Conservation (phyloP, 352 stramenopile species). For the Phytophthora megakarya region DNA sequence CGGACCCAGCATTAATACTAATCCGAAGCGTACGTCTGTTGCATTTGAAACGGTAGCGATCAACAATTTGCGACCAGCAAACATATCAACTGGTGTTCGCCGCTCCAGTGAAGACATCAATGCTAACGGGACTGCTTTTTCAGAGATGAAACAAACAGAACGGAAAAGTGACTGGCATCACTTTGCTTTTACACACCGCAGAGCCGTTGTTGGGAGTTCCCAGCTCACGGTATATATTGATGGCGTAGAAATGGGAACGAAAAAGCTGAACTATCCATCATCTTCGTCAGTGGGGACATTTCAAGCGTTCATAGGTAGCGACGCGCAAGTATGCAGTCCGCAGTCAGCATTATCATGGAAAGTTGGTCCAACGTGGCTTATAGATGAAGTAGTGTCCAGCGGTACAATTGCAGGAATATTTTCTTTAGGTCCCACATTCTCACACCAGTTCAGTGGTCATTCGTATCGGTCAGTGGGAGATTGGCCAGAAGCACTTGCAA, state of each 20-base stretch:
- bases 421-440: constrained; percentile 65
- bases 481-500: constrained; percentile 73
- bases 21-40: constrained; percentile 52
- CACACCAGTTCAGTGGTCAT: constrained; percentile 66
- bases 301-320: constrained; percentile 75
- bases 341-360: constrained; percentile 72
- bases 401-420: constrained; percentile 67
- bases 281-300: constrained; percentile 45
- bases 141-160: constrained; percentile 22
- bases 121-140: background rate
- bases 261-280: constrained; percentile 76
- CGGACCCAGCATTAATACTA: constrained; percentile 63
- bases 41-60: constrained; percentile 74
- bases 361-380: constrained; percentile 68
- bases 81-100: background rate
- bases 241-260: constrained; percentile 68
- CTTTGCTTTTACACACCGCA: constrained; percentile 71
- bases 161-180: constrained; percentile 71
- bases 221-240: constrained; percentile 78
- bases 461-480: constrained; percentile 67
- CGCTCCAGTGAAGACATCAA: background rate
- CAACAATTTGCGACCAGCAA: constrained; percentile 35
- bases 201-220: constrained; percentile 72
- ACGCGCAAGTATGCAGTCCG: constrained; percentile 70
- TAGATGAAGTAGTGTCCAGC: constrained; percentile 55